phyloP scores from a whole-genome alignment of 2,329 filamentous ascomycete species.

The Trichophyton mentagrophytes region DNA sequence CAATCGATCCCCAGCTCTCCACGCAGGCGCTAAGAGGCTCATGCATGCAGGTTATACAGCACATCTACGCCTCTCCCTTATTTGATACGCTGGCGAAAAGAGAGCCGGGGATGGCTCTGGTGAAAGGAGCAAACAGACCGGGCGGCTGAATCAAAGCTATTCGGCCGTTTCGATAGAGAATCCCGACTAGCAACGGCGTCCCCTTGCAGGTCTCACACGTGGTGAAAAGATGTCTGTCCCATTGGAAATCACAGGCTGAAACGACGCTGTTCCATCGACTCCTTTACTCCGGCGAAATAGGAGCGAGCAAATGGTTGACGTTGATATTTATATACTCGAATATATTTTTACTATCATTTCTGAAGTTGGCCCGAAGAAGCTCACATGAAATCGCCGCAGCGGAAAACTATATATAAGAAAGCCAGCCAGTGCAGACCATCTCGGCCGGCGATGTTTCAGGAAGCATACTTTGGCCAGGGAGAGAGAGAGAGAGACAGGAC shows the following conservation, averaged over 20 bases:
- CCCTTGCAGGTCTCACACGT: not conserved
- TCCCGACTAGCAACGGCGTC: constrained; percentile 4
- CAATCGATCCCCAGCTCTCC: no score
- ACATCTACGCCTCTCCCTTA: no score
- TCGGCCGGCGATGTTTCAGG: not conserved
- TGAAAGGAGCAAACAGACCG: not conserved
- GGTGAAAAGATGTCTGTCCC: not conserved
- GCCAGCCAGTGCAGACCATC: not conserved
- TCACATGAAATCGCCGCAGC: not conserved
- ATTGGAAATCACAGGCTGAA: not conserved
- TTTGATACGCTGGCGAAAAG: not conserved
- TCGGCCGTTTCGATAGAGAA: no score
- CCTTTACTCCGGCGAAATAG: no score
- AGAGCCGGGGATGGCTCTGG: not conserved
- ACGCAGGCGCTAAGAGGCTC: no score
- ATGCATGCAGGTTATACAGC: no score
- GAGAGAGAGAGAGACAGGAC: no score
- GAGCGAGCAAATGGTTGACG: not conserved
- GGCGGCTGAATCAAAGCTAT: no score
- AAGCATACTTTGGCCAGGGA: not conserved
- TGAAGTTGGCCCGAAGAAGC: not conserved
- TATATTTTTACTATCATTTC: not conserved
- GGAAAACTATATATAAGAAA: not conserved
- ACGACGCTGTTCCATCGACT: not conserved
- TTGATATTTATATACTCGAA: not conserved